Percentiles rank a stretch among this genome's conserved stretches.
These are phyloP conservation scores for Gracilariopsis chorda DNA, from an alignment of 23 red algal species.

Conservation along the genomic window DNA sequence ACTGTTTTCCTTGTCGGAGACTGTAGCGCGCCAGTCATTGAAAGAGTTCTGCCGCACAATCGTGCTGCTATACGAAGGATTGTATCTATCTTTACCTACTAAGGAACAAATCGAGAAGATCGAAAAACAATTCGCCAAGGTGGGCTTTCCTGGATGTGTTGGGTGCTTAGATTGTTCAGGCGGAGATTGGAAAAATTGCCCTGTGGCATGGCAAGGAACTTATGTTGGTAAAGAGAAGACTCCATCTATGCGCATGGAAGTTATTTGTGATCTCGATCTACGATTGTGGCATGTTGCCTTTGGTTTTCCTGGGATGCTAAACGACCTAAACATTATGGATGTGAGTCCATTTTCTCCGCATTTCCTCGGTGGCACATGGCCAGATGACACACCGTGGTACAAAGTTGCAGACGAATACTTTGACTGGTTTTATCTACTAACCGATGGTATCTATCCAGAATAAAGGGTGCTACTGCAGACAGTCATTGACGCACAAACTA, in stretches of 20 bases:
- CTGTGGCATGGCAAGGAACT: background rate
- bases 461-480: background rate
- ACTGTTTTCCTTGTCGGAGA: background rate
- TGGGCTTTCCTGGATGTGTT: conserved; percentile 24
- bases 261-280: conserved; percentile 48
- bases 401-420: background rate
- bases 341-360: background rate
- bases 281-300: background rate
- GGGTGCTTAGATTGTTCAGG: conserved; percentile 9
- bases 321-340: conserved; percentile 28
- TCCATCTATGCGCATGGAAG: background rate
- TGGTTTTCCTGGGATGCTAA: conserved; percentile 6
- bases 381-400: background rate
- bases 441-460: conserved; percentile 13
- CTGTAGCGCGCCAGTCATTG: background rate
- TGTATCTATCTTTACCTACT: background rate
- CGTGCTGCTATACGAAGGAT: background rate
- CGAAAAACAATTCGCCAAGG: background rate
- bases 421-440: conserved; percentile 1
- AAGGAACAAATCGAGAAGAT: background rate
- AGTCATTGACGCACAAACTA: background rate
- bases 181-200: background rate
- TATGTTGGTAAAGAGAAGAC: conserved; percentile 17
- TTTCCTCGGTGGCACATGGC: background rate
- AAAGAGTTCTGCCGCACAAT: background rate